Evolutionary conservation across 163 green algal species (phyloP).

Genomic region (Chlorella variabilis): DNA sequence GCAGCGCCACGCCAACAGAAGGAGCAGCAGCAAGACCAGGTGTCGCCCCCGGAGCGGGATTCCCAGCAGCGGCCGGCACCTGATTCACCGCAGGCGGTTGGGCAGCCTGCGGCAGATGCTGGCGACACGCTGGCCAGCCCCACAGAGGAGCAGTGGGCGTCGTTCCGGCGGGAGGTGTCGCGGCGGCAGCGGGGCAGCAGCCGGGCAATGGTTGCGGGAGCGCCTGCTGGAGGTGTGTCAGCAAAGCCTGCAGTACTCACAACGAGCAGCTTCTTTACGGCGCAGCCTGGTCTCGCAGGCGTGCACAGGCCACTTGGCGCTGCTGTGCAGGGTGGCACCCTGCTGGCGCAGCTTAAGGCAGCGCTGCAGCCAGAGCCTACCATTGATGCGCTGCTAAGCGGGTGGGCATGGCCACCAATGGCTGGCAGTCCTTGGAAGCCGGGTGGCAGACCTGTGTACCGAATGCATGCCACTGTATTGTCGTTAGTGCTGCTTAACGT

Average conservation of each 20-base stretch:
- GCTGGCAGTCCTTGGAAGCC: too few species aligned
- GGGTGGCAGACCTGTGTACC: too few species aligned
- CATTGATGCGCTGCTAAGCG: constrained; percentile 6
- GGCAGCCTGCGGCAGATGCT: not conserved
- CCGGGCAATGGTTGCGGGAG: not conserved
- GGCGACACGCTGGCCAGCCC: constrained; percentile 17
- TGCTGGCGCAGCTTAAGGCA: constrained; percentile 6
- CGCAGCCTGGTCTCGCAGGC: not conserved
- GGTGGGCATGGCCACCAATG: not conserved
- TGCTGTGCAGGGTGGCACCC: not conserved
- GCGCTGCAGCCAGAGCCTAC: constrained; percentile 16
- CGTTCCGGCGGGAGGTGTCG: not conserved
- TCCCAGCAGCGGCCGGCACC: not conserved
- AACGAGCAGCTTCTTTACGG: not conserved
- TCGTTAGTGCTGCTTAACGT: too few species aligned
- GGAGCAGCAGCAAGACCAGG: not conserved
- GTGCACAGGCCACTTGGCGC: not conserved
- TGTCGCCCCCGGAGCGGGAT: not conserved
- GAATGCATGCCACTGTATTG: too few species aligned
- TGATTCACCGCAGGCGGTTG: not conserved
- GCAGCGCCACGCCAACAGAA: not conserved
- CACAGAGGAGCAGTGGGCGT: constrained; percentile 26
- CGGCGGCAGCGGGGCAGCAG: not conserved
- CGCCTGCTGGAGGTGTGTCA: too few species aligned
- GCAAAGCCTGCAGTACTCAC: not conserved